Evolutionary conservation across 2,329 filamentous ascomycete species (phyloP), one percentile per base, ranked within the genome.

Genomic region (Aureobasidium sp.): DNA sequence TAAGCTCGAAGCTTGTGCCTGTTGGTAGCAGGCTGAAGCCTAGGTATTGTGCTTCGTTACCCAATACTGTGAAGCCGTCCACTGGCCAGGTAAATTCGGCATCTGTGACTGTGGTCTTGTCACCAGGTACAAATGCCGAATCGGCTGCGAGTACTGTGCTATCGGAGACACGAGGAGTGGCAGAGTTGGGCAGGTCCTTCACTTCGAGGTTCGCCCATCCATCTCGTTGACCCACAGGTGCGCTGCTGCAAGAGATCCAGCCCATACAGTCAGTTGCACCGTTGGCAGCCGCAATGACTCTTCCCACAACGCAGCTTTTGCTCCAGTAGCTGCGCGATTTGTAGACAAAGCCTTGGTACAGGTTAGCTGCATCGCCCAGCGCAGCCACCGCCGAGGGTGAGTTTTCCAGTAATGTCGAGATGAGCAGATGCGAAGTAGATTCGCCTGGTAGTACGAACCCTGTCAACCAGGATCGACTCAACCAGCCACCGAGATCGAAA

Each of bases 311-410:
- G 42, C 78, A 82, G 47, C 73, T 73, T 67, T 83, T 83, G 67
- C 81, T 83, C 82, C 82, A 85, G 76, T 79, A 85, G 50, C 77
- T 80, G 37, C 74, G 74, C 3, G 72, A 74, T 8, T 72, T 66
- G 63, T 81, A 82, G 27, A 80, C 68, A 63, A 85, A 83, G 2
- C 82, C 83, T 25, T 81, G 80, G 59, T 82, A 79, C 0, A 84
- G 70, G 64, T 81, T 81, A 0, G 77, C 79, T 7, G 75, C 73
- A 13, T 81, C 75, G 0, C 82, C 82, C 1, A 84, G 72, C 29
- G 70, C 70, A 27, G 72, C 68, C 8, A 84, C 74, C 1, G 81
- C 81, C 3, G 74, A 65, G 13, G 74, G 72, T 61, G 82, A 79
- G 64, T 83, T 84, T 63, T 85, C 82, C 3, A 85, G 70, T 6